Base-by-base conservation (phyloP, 805 yeast species). In the Ogataea paradorogensis region DNA sequence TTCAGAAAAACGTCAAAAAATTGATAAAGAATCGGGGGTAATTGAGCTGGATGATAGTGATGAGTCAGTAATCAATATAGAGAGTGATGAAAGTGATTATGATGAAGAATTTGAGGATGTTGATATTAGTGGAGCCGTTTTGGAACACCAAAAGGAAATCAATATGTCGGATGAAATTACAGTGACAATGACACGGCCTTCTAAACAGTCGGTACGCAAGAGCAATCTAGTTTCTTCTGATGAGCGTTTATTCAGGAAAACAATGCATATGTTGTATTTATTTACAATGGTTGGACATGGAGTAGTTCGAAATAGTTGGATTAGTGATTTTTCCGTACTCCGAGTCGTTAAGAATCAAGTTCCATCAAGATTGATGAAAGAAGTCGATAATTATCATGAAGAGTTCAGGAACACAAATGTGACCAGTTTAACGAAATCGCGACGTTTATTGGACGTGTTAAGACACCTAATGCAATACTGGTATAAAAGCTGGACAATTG, bases 371-470 rank as follows among this genome's bases (percentile, higher is more conserved):
- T 59, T 77, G 0, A 61, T 67, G 25, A 63, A 63, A 4, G 73
- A 81, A 40, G 57, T 83, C 20, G 70, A 53, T 14, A 57, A 46
- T 27, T 57, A 55, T 30, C 50, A 41, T 9, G 41, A 49, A 37
- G 53, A 50, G 27, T 47, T 50, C n/a, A 27, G 13, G 14, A 47
- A 46, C 15, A 6, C 48, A 1, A 46, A 42, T 14, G 50, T 45
- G 2, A 49, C 61, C 3, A 49, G 50, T 2, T 56, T 59, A 27
- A 76, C 80, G 15, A 73, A 73, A 43, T 69, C 95, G 0, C 67
- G 95, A 39, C 71, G 78, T 49, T 70, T 93, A 23, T 66, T 90
- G 2, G 96, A 88, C 57, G 86, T 91, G 0, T 53, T 93, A n/a
- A 70, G 82, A 30, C 79, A 76, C 45, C 59, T 84, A 1, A 75